Conservation (phyloP, 2,329 filamentous ascomycete species). For the Colletotrichum falcatum region DNA sequence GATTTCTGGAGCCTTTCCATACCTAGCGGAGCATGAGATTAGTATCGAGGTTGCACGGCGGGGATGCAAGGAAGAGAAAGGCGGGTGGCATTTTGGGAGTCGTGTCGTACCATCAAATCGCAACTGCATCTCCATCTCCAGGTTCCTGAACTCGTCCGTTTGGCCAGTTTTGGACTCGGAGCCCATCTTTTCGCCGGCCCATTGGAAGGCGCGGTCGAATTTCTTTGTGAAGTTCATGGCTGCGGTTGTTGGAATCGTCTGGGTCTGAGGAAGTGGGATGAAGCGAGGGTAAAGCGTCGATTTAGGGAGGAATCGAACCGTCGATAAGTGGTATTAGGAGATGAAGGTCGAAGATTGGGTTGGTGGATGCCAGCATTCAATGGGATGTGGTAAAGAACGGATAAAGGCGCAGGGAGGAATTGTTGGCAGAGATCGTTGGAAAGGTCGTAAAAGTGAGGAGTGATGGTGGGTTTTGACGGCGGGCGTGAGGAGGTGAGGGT, state of each 20-base stretch:
- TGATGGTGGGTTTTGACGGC: neutral
- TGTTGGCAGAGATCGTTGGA: conserved; percentile 7
- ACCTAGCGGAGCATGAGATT: conserved; percentile 63
- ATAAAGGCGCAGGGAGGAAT: conserved; percentile 4
- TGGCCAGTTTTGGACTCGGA: conserved; percentile 87
- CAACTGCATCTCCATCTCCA: conserved; percentile 91
- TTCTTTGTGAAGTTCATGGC: conserved; percentile 79
- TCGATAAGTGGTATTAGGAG: conserved; percentile 14
- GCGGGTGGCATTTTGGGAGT: too few species aligned
- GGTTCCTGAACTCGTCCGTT: conserved; percentile 89
- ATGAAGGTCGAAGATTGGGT: conserved; percentile 8
- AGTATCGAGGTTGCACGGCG: conserved; percentile 14
- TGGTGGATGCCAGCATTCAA: conserved; percentile 39
- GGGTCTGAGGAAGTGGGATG: neutral
- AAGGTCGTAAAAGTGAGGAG: conserved; percentile 9
- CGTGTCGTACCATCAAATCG: conserved; percentile 89
- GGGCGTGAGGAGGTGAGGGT: neutral
- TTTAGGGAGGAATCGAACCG: neutral
- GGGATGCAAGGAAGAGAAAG: neutral
- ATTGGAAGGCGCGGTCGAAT: conserved; percentile 96
- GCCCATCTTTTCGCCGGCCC: conserved; percentile 97
- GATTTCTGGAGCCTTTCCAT: conserved; percentile 91
- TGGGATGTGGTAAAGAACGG: neutral
- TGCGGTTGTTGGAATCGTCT: conserved; percentile 22
- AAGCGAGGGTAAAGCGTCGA: neutral